phyloP scores from a whole-genome alignment of 495 filamentous ascomycete species.

The Lophiostoma macrostomum region DNA sequence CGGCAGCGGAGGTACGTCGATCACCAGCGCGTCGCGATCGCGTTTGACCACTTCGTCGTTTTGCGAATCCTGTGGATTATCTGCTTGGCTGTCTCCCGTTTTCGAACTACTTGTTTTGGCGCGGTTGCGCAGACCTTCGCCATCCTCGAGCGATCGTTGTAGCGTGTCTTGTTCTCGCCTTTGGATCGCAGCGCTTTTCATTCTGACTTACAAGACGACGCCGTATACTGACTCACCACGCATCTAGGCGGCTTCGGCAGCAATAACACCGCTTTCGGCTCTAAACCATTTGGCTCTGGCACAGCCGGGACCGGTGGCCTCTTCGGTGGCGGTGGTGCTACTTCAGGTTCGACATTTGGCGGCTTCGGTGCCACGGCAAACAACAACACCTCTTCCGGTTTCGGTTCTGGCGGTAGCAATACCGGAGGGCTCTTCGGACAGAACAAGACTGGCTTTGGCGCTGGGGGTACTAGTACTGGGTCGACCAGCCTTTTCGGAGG shows the following conservation, averaged over 20 bases:
- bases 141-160: no score
- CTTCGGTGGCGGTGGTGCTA: constrained; percentile 43
- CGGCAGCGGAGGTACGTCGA: constrained; percentile 51
- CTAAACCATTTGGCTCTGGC: constrained; percentile 23
- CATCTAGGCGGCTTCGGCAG: constrained; percentile 25
- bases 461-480: constrained; percentile 5
- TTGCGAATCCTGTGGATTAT: no score
- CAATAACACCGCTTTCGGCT: constrained; percentile 33
- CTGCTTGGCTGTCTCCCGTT: no score
- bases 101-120: no score
- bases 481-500: constrained; percentile 18
- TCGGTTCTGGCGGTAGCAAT: constrained; percentile 13
- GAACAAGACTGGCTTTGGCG: constrained; percentile 29
- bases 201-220: not conserved
- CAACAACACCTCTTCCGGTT: constrained; percentile 22
- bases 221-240: not conserved
- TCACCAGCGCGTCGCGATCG: constrained; percentile 30
- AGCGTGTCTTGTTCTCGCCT: not conserved
- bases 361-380: constrained; percentile 24
- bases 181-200: not conserved
- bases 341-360: constrained; percentile 8
- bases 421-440: constrained; percentile 28
- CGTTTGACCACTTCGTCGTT: no score
- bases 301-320: constrained; percentile 29
- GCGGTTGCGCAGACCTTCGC: no score